Evolutionary conservation across 2,329 filamentous ascomycete genomes (phyloP), one percentile per base, ranked within the genome.

Genomic region (Leptographium flavum): DNA sequence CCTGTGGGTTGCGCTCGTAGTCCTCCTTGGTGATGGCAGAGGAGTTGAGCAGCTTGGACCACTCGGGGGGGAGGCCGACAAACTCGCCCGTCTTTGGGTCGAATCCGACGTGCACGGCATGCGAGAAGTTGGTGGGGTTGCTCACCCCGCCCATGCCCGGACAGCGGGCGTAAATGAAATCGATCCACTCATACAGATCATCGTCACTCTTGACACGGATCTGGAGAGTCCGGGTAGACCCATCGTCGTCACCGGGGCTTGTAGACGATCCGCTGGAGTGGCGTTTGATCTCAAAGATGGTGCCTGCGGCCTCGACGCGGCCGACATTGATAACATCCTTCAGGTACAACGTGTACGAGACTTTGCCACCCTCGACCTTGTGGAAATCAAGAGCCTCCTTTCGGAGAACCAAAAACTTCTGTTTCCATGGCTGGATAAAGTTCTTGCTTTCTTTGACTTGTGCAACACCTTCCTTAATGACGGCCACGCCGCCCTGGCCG

Each of bases 1-100:
- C 87, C 67, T 90, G 83, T 5, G 92, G 92, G 58, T 98, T 95
- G 58, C 92, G 88, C 65, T 94, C 87, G 64, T 96, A 96, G 61
- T 98, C 92, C 57, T 98, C 92, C 64, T 95, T 94, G 48, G 92
- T 96, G 57, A 98, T 92, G 47, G 92, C 92, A 3, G 92, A 96
- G 9, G 87, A 88, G 57, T 92, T 96, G 53, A 98, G 73, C 43
- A 98, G 73, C 63, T 93, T 93, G 58, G 94, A 92, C 92, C 92
- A 98, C 68, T 98, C 92, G 5, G 87, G 81, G 2, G 92, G 92
- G 54, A 98, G 65, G 33, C 92, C 92, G 40, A 94, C 87, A 57
- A 98, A 98, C 54, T 92, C 87, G 52, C 92, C 92, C 3, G 87
- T 94, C 56, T 87, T 82, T 23, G 90, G 87, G 60, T 98, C 92